These are phyloP conservation scores for Epichloe sylvatica DNA, from an alignment of 2,329 filamentous ascomycete genomes.

Conservation along the genomic window DNA sequence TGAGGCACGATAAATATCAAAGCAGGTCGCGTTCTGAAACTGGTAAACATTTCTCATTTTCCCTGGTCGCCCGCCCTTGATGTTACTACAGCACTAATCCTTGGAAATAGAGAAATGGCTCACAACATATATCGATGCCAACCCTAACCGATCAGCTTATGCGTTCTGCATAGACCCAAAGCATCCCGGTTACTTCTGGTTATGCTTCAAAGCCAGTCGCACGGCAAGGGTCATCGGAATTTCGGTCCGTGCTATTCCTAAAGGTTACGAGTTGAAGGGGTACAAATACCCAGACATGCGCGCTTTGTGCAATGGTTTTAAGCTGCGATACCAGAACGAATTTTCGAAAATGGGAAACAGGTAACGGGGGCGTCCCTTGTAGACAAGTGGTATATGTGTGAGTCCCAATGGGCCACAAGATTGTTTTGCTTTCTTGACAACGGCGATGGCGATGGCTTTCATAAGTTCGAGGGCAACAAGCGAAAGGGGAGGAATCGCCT, in stretches of 20 bases:
- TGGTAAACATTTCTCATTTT: conserved; percentile 44
- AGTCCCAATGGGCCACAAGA: too few species aligned
- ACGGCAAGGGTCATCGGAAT: conserved; percentile 60
- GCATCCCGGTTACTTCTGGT: conserved; percentile 84
- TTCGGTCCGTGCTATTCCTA: conserved; percentile 81
- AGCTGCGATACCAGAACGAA: conserved; percentile 57
- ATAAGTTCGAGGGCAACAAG: too few species aligned
- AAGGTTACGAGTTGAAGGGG: conserved; percentile 82
- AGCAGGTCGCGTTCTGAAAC: conserved; percentile 64
- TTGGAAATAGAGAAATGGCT: conserved; percentile 69
- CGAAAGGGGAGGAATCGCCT: too few species aligned
- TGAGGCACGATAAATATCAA: conserved; percentile 88
- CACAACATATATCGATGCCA: conserved; percentile 88
- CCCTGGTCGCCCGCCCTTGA: conserved; percentile 7
- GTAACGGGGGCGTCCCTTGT: conserved; percentile 7
- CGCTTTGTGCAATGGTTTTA: conserved; percentile 93
- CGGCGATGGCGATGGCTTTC: too few species aligned
- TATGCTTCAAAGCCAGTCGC: conserved; percentile 89
- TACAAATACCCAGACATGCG: conserved; percentile 89
- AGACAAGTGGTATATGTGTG: not conserved
- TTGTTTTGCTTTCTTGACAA: too few species aligned
- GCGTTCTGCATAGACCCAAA: conserved; percentile 90
- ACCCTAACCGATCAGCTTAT: conserved; percentile 85
- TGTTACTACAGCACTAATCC: not conserved
- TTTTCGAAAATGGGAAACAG: conserved; percentile 44